Base-by-base conservation (phyloP, 2,329 filamentous ascomycete genomes). In the Calonectria naviculata region DNA sequence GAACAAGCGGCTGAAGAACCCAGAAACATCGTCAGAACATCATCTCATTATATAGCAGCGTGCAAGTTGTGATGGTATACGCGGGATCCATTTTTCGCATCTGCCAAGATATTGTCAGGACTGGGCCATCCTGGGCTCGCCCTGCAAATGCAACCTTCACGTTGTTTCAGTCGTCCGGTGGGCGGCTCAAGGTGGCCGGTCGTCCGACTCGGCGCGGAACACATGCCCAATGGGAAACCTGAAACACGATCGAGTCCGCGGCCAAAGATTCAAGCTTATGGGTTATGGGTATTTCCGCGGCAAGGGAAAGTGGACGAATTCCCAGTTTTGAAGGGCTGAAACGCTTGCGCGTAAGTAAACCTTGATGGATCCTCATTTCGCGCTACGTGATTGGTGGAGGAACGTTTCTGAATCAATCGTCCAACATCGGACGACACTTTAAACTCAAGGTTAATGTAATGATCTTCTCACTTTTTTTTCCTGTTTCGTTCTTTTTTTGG, bases 51-150 rank as follows among this genome's bases (percentile, higher is more conserved):
- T 65, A 65, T 65, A 65, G 29, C 26, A 52, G 1, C 26, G 5
- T 36, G 2, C 19, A n/a, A 5, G 19, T 24, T 12, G 17, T 54
- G 15, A 31, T 17, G 31, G 19, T 54, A n/a, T 36, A 36, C 9
- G 21, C 13, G 10, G 38, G 47, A 34, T 52, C 47, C 47, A 24
- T 26, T 52, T 65, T 52, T 65, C 36, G 21, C 63, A 52, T 28
- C 31, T 56, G 63, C 63, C 63, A 65, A 56, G 63, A 56, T 65
- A 65, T 65, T 65, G 36, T 12, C 28, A 65, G 63, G 36, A 65
- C 47, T 28, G 26, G 19, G 52, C 19, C 26, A 38, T 19, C 29
- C 29, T 49, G n/a, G 21, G 24, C 8, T 29, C 34, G 2, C 12
- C 47, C 49, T 31, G 26, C 24, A 17, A 7, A 38, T 56, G 63